Evolutionary conservation across 345 rosid species (phyloP).

Genomic region (Populus davidiana): DNA sequence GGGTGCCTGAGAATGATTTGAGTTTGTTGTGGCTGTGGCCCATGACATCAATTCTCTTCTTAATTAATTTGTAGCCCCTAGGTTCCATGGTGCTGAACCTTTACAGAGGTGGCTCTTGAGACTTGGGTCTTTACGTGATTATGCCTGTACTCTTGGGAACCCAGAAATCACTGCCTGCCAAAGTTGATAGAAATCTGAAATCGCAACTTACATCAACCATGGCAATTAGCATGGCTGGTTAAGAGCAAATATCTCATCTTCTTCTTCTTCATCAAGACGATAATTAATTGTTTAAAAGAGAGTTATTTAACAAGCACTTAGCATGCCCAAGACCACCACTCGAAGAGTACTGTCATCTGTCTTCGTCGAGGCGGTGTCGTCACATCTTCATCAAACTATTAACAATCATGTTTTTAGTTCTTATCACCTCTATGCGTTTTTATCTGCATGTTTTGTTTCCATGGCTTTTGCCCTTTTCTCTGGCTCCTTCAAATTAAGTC

Average conservation of each 20-base stretch:
- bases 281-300: neutral
- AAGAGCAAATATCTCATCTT: neutral
- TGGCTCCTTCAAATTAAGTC: neutral
- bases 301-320: neutral
- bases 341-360: neutral
- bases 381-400: neutral
- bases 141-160: neutral
- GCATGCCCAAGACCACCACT: too few relatives aligned
- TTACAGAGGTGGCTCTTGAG: neutral
- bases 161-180: neutral
- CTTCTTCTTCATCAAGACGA: too few relatives aligned
- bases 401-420: neutral
- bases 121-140: neutral
- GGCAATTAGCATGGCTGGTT: neutral
- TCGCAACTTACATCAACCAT: too few relatives aligned
- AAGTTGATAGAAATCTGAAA: neutral
- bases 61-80: neutral
- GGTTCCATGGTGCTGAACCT: neutral
- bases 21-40: neutral
- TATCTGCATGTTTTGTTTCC: neutral
- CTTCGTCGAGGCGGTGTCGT: neutral
- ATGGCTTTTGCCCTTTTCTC: neutral
- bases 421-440: neutral
- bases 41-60: slow-evolving; percentile 1
- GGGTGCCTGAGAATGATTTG: slow-evolving; percentile 13